Conservation (phyloP, 1,139 yeast species). For the Citeromyces hawaiiensis region DNA sequence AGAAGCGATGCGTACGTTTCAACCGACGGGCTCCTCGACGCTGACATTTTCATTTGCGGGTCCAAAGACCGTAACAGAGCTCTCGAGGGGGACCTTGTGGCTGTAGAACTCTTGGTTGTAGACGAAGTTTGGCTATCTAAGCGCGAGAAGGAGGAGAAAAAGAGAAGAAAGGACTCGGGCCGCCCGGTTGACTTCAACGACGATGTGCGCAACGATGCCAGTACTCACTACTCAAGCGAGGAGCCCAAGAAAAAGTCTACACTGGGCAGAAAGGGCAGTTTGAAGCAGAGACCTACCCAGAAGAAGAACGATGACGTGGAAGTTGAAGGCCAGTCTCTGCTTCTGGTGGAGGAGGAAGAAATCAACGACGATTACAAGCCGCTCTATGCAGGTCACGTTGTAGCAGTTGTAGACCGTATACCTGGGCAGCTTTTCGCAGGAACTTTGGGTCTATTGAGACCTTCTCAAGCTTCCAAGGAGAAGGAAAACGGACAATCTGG, state of each 20-base stretch:
- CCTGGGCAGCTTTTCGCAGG: constrained; percentile 95
- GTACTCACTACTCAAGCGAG: constrained; percentile 19
- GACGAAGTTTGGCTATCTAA: constrained; percentile 98
- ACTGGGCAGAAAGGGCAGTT: constrained; percentile 75
- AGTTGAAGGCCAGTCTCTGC: constrained; percentile 90
- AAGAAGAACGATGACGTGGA: constrained; percentile 97
- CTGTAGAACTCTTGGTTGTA: constrained; percentile 84
- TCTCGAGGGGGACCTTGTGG: constrained; percentile 90
- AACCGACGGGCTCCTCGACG: constrained; percentile 89
- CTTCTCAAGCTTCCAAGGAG: constrained; percentile 89
- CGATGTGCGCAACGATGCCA: constrained; percentile 62
- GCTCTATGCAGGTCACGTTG: constrained; percentile 94
- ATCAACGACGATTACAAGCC: constrained; percentile 89
- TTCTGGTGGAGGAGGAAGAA: constrained; percentile 90
- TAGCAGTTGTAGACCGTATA: constrained; percentile 92
- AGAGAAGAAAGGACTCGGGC: constrained; percentile 71
- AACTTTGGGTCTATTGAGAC: constrained; percentile 83
- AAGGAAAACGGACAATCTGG: constrained; percentile 48
- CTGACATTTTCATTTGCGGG: constrained; percentile 95
- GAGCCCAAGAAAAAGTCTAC: constrained; percentile 7
- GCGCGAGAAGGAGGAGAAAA: constrained; percentile 93
- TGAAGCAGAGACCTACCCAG: constrained; percentile 95
- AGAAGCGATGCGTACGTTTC: constrained; percentile 96
- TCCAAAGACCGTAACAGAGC: constrained; percentile 98
- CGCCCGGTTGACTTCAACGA: constrained; percentile 22